These are phyloP conservation scores for Dryadomyces quercus-mongolicae DNA, from an alignment of 2,329 filamentous ascomycete genomes.

Conservation along the genomic window DNA sequence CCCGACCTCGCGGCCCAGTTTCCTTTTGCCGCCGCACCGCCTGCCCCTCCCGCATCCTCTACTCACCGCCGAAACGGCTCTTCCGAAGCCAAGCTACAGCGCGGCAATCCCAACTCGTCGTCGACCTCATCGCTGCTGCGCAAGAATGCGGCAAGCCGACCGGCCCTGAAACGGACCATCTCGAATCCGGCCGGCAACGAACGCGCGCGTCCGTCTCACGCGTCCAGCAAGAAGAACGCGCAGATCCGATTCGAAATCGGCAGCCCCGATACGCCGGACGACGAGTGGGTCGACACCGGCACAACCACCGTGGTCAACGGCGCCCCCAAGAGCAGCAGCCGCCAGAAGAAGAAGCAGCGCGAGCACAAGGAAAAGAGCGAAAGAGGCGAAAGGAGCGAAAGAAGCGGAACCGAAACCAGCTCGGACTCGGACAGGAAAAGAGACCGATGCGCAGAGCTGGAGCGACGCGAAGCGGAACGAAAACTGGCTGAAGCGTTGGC, in stretches of 20 bases:
- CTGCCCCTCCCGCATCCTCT: background rate
- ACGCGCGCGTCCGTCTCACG: slow-evolving; percentile 2
- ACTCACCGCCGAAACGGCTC: slow-evolving; percentile 35
- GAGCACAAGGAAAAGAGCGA: background rate
- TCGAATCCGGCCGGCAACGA: slow-evolving; percentile 35
- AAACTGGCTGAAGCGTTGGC: background rate
- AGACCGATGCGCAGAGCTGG: background rate
- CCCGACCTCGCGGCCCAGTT: slow-evolving; percentile 20
- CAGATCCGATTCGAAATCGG: slow-evolving; percentile 55
- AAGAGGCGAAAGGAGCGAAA: too few species aligned
- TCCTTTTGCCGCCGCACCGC: slow-evolving; percentile 13
- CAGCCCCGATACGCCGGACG: slow-evolving; percentile 31
- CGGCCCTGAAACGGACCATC: slow-evolving; percentile 34
- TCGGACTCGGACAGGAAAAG: background rate
- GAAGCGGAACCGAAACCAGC: background rate
- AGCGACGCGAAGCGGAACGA: background rate
- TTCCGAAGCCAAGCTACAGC: slow-evolving; percentile 32
- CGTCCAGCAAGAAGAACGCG: slow-evolving; percentile 10
- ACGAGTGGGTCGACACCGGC: slow-evolving; percentile 58
- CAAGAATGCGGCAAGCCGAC: slow-evolving; percentile 34
- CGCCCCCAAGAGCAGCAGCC: background rate
- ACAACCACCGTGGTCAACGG: slow-evolving; percentile 34
- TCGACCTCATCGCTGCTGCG: slow-evolving; percentile 33
- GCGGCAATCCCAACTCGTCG: slow-evolving; percentile 32
- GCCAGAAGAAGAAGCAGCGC: background rate